A percentile compares a stretch with the other conserved stretches of the same genome.
phyloP scores from a whole-genome alignment of 1,139 yeast species.

The Yamadazyma jaroonii region DNA sequence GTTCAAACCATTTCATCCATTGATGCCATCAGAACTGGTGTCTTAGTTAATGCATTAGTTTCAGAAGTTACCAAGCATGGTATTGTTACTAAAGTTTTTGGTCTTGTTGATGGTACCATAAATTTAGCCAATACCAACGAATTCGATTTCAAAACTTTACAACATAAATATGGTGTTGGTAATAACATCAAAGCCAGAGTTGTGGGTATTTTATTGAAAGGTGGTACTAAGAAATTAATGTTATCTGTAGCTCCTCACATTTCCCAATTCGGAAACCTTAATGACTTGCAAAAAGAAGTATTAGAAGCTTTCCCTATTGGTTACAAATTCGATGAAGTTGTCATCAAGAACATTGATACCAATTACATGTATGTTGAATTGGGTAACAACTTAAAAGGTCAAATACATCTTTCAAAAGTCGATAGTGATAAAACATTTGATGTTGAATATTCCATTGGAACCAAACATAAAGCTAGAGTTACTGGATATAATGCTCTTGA shows the following conservation, averaged over 20 bases:
- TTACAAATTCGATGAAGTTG: slow-evolving; percentile 57
- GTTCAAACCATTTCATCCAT: slow-evolving; percentile 62
- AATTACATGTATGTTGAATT: slow-evolving; percentile 56
- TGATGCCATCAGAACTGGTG: slow-evolving; percentile 84
- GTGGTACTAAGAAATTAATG: slow-evolving; percentile 58
- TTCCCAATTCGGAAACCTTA: slow-evolving; percentile 22
- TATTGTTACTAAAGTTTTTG: slow-evolving; percentile 62
- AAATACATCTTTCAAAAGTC: slow-evolving; percentile 70
- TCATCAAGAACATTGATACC: slow-evolving; percentile 57
- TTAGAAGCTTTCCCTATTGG: slow-evolving; percentile 80
- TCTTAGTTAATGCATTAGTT: slow-evolving; percentile 70
- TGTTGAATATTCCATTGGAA: slow-evolving; percentile 55
- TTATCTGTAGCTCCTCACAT: slow-evolving; percentile 65
- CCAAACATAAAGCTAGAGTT: slow-evolving; percentile 75
- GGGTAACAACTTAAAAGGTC: slow-evolving; percentile 61
- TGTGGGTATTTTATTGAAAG: slow-evolving; percentile 54
- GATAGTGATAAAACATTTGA: slow-evolving; percentile 50
- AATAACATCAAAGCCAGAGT: slow-evolving; percentile 68
- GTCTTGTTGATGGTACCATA: slow-evolving; percentile 71
- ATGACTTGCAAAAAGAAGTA: slow-evolving; percentile 22
- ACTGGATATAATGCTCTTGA: slow-evolving; percentile 69
- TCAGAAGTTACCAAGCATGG: slow-evolving; percentile 63
- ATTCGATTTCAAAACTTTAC: slow-evolving; percentile 46
- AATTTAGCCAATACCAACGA: slow-evolving; percentile 64
- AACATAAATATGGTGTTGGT: slow-evolving; percentile 65